Conservation (phyloP, 306 rosid genomes). For the Citrullus mucosospermus region DNA sequence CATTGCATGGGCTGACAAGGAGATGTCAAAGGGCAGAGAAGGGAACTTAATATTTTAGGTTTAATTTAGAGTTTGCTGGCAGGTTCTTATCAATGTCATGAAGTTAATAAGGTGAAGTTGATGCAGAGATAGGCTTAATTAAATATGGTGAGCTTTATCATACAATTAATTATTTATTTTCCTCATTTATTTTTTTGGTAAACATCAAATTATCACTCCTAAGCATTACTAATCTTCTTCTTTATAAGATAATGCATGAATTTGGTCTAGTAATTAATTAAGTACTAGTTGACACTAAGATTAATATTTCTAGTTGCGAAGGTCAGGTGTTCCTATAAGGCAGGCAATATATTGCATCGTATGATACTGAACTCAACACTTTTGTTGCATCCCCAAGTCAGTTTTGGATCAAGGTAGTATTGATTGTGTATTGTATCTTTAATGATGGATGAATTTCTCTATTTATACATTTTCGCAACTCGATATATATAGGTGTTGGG, state of each 20-base stretch:
- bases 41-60: background rate
- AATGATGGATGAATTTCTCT: too few species aligned
- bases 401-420: too few species aligned
- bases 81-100: conserved; percentile 7
- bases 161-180: background rate
- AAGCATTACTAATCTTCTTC: too few species aligned
- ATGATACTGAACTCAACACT: too few species aligned
- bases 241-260: too few species aligned
- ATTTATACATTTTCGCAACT: too few species aligned
- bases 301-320: too few species aligned
- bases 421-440: too few species aligned
- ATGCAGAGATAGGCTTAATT: background rate
- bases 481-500: too few species aligned
- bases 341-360: background rate
- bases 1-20: background rate
- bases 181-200: background rate
- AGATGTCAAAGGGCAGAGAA: background rate
- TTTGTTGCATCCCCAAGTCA: too few species aligned
- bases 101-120: background rate
- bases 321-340: background rate
- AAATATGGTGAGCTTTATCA: background rate
- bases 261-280: too few species aligned
- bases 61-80: background rate
- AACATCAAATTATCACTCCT: background rate
- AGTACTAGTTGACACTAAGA: too few species aligned